Evolutionary conservation across 2,329 filamentous ascomycete species (phyloP).

Genomic region (Verticillium klebahnii): DNA sequence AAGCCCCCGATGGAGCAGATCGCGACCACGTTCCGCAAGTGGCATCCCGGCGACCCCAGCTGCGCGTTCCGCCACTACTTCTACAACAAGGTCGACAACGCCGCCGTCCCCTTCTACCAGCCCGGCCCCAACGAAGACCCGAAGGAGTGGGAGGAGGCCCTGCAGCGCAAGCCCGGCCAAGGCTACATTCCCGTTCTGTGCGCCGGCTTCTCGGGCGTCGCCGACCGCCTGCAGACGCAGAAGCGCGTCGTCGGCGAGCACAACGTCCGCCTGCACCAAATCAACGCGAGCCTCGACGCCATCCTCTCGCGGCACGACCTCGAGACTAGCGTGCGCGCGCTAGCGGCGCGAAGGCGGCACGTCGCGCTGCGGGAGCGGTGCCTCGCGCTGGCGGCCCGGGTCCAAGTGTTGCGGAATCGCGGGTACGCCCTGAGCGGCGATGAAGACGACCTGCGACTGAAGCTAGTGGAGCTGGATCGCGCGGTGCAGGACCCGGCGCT

Average conservation of each 20-base stretch:
- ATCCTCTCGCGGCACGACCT: conserved; percentile 75
- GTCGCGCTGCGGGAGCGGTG: conserved; percentile 68
- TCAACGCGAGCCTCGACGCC: conserved; percentile 68
- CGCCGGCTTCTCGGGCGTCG: conserved; percentile 67
- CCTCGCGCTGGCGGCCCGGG: conserved; percentile 69
- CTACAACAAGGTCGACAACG: conserved; percentile 78
- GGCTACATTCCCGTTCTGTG: conserved; percentile 75
- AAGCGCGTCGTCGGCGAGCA: conserved; percentile 64
- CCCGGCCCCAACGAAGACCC: conserved; percentile 67
- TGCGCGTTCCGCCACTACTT: conserved; percentile 81
- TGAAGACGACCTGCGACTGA: conserved; percentile 73
- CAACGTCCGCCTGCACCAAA: conserved; percentile 70
- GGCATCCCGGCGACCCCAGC: conserved; percentile 63
- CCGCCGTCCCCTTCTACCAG: conserved; percentile 70
- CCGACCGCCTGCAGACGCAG: conserved; percentile 68
- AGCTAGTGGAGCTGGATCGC: conserved; percentile 64
- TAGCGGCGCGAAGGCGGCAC: conserved; percentile 69
- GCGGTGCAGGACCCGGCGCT: conserved; percentile 70
- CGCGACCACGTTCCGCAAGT: conserved; percentile 64
- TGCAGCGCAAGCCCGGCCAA: conserved; percentile 71
- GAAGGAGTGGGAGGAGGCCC: conserved; percentile 77
- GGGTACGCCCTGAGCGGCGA: conserved; percentile 76
- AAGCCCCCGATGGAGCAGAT: conserved; percentile 75
- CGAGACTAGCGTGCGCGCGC: conserved; percentile 66
- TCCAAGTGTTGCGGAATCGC: conserved; percentile 75